phyloP scores from a whole-genome alignment of 176 grass and related monocot species.

The Triticum timopheevii region DNA sequence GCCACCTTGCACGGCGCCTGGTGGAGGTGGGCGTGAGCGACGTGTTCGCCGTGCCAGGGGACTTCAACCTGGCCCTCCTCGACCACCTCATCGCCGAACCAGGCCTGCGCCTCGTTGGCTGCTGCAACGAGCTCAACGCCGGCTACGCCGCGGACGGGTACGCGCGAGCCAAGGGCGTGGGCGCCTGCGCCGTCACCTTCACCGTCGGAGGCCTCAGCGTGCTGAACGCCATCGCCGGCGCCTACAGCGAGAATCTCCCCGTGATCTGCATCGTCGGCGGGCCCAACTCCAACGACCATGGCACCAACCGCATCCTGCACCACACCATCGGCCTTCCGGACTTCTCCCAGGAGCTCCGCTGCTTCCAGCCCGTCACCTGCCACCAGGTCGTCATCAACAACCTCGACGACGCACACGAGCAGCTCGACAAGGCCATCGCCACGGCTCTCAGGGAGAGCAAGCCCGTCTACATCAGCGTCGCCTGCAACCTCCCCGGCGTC shows the following conservation, averaged over 20 bases:
- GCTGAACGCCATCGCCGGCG: conserved; percentile 84
- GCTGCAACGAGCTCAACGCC: conserved; percentile 71
- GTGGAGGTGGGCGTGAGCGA: conserved; percentile 70
- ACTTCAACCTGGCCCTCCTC: conserved; percentile 92
- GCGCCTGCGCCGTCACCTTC: conserved; percentile 80
- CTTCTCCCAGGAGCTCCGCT: conserved; percentile 84
- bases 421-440: conserved; percentile 3
- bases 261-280: conserved; percentile 84
- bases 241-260: conserved; percentile 90
- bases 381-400: conserved; percentile 47
- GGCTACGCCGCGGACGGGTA: conserved; percentile 62
- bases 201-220: conserved; percentile 91
- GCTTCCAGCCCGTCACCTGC: conserved; percentile 85
- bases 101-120: conserved; percentile 63
- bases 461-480: conserved; percentile 8
- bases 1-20: conserved; percentile 68
- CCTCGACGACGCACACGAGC: neutral
- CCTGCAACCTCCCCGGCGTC: neutral
- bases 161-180: conserved; percentile 61
- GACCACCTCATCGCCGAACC: conserved; percentile 87
- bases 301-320: conserved; percentile 86
- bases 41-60: conserved; percentile 85
- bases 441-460: conserved; percentile 9
- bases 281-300: conserved; percentile 88
- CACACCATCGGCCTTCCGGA: conserved; percentile 89